phyloP scores from a whole-genome alignment of 768 basidiomycete genomes.

The Rhodotorula paludigena region DNA sequence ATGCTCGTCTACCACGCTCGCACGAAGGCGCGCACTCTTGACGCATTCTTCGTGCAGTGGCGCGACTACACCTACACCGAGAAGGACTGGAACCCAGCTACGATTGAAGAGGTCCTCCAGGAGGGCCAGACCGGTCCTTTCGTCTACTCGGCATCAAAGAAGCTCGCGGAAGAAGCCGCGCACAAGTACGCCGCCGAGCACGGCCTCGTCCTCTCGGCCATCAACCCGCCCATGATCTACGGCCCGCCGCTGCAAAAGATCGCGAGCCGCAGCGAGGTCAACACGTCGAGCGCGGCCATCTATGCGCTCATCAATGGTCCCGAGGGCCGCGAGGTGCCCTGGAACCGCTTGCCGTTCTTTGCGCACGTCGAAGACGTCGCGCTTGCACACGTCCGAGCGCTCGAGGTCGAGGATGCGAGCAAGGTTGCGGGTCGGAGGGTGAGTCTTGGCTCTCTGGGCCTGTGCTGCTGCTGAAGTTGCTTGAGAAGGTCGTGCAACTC shows the following conservation, averaged over 20 bases:
- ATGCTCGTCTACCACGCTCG: neutral
- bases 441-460: slow-evolving; percentile 1
- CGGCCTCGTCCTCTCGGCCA: slow-evolving; percentile 25
- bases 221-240: slow-evolving; percentile 44
- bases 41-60: slow-evolving; percentile 3
- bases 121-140: slow-evolving; percentile 14
- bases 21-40: neutral
- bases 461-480: neutral
- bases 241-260: slow-evolving; percentile 37
- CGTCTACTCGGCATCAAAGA: slow-evolving; percentile 34
- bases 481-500: too few relatives aligned
- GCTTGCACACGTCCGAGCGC: slow-evolving; percentile 28
- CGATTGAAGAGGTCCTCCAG: slow-evolving; percentile 26
- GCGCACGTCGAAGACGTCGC: slow-evolving; percentile 36
- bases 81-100: slow-evolving; percentile 39
- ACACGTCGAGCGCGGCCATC: slow-evolving; percentile 39
- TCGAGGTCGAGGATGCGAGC: slow-evolving; percentile 23
- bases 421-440: slow-evolving; percentile 27
- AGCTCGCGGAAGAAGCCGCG: slow-evolving; percentile 41
- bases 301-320: slow-evolving; percentile 36
- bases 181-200: slow-evolving; percentile 29
- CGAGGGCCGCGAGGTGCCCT: slow-evolving; percentile 12
- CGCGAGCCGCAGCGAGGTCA: slow-evolving; percentile 24
- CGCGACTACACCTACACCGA: slow-evolving; percentile 42
- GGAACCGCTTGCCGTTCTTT: slow-evolving; percentile 40